phyloP scores from a whole-genome alignment of 2,329 filamentous ascomycete species.

The Fusarium sp. region DNA sequence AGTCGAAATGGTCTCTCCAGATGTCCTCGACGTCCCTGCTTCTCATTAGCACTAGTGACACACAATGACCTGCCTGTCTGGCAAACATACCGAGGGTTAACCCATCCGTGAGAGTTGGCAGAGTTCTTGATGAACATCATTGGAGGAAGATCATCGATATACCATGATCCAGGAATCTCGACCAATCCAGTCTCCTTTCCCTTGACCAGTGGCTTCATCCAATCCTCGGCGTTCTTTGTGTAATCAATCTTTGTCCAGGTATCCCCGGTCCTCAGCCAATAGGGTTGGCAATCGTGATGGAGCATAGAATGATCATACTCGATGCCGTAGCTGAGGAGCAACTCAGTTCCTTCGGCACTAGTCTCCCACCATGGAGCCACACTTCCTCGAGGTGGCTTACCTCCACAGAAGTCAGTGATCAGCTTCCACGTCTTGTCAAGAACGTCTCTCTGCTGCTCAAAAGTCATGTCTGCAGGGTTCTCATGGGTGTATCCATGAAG shows the following conservation, averaged over 20 bases:
- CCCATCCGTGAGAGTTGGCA: slow-evolving; percentile 72
- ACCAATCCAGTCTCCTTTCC: slow-evolving; percentile 72
- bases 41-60: too few species aligned
- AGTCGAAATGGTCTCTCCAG: slow-evolving; percentile 76
- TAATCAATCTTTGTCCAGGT: slow-evolving; percentile 78
- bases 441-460: slow-evolving; percentile 82
- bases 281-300: slow-evolving; percentile 73
- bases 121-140: slow-evolving; percentile 79
- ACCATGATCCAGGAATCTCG: slow-evolving; percentile 72
- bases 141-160: slow-evolving; percentile 73
- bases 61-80: background rate
- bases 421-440: slow-evolving; percentile 79
- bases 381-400: slow-evolving; percentile 76
- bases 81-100: slow-evolving; percentile 54
- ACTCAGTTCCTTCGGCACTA: slow-evolving; percentile 73
- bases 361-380: slow-evolving; percentile 84
- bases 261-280: slow-evolving; percentile 74
- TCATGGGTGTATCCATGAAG: slow-evolving; percentile 81
- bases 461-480: slow-evolving; percentile 77
- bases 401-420: slow-evolving; percentile 73
- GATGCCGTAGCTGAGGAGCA: slow-evolving; percentile 74
- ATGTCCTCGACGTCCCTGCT: slow-evolving; percentile 68
- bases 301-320: slow-evolving; percentile 77
- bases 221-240: slow-evolving; percentile 46
- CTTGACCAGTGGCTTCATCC: slow-evolving; percentile 65